Conservation (phyloP, 139 green algal species). For the Auxenochlorella pyrenoidosa region DNA sequence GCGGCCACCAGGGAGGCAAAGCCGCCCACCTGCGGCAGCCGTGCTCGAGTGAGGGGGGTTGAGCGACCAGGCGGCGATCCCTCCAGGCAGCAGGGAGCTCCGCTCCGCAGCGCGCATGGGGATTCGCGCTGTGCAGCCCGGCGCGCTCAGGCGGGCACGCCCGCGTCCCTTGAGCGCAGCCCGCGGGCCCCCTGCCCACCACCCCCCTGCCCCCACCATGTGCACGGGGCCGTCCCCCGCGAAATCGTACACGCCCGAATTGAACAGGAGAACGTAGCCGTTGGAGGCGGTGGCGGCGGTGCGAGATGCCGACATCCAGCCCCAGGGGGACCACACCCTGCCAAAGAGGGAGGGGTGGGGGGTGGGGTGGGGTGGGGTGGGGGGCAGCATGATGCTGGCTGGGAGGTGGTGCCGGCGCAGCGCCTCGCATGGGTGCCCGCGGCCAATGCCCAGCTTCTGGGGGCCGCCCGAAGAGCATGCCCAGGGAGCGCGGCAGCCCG, state of each 20-base stretch:
- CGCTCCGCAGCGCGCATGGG: too few relatives aligned
- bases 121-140: too few relatives aligned
- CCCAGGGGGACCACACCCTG: conserved; percentile 55
- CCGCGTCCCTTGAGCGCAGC: neutral
- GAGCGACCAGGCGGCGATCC: too few relatives aligned
- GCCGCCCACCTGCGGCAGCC: conserved; percentile 66
- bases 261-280: conserved; percentile 37
- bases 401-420: neutral
- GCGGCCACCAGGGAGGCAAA: conserved; percentile 83
- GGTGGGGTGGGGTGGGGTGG: too few relatives aligned
- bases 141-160: neutral
- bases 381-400: neutral
- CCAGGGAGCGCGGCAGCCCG: too few relatives aligned
- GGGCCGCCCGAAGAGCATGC: too few relatives aligned
- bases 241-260: conserved; percentile 65
- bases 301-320: conserved; percentile 54
- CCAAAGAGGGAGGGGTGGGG: neutral
- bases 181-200: too few relatives aligned
- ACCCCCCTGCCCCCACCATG: conserved; percentile 51
- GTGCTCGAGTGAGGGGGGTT: neutral
- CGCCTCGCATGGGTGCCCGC: too few relatives aligned
- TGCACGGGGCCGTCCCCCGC: conserved; percentile 72
- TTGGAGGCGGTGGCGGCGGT: neutral
- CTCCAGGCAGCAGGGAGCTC: too few relatives aligned
- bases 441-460: too few relatives aligned